Percentiles rank a stretch among this genome's conserved stretches.
phyloP scores from a whole-genome alignment of 2,329 filamentous ascomycete genomes.

The Fusarium sp. region DNA sequence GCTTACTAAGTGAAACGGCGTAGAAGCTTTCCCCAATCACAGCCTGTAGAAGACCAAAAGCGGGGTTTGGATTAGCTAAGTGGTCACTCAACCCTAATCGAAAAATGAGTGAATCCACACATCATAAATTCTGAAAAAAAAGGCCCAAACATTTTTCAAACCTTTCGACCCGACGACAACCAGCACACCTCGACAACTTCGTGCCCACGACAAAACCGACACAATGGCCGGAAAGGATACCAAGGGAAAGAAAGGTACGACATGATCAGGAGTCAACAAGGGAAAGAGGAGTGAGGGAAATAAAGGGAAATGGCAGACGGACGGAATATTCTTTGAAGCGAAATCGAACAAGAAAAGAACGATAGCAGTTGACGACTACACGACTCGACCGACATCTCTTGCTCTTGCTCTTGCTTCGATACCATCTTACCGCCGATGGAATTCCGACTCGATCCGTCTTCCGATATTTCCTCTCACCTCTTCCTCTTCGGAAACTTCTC shows the following conservation, averaged over 20 bases:
- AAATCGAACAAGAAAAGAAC: constrained; percentile 33
- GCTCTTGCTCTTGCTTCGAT: constrained; percentile 3
- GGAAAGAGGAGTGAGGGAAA: constrained; percentile 16
- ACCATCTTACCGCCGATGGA: constrained; percentile 17
- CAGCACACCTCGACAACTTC: constrained; percentile 43
- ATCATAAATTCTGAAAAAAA: constrained; percentile 6
- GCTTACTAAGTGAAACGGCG: not conserved
- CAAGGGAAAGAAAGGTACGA: constrained; percentile 64
- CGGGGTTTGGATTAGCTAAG: not conserved
- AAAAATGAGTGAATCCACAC: not conserved
- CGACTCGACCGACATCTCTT: constrained; percentile 11
- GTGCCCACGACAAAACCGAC: constrained; percentile 46
- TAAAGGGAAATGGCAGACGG: constrained; percentile 4
- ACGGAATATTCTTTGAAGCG: constrained; percentile 18
- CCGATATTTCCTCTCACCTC: constrained; percentile 11
- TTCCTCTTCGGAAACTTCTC: constrained; percentile 27
- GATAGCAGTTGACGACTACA: constrained; percentile 14
- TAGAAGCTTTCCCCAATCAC: not conserved
- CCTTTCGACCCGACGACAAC: constrained; percentile 46
- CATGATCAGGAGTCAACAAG: constrained; percentile 46
- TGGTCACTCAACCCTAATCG: constrained; percentile 43
- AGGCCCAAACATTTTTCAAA: constrained; percentile 29
- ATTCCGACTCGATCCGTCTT: constrained; percentile 22
- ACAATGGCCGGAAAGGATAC: constrained; percentile 54
- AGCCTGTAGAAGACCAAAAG: not conserved